Percentiles rank a stretch among this genome's conserved stretches.
phyloP scores from a whole-genome alignment of 2,329 filamentous ascomycete species.

The Blastomyces emzantsi region DNA sequence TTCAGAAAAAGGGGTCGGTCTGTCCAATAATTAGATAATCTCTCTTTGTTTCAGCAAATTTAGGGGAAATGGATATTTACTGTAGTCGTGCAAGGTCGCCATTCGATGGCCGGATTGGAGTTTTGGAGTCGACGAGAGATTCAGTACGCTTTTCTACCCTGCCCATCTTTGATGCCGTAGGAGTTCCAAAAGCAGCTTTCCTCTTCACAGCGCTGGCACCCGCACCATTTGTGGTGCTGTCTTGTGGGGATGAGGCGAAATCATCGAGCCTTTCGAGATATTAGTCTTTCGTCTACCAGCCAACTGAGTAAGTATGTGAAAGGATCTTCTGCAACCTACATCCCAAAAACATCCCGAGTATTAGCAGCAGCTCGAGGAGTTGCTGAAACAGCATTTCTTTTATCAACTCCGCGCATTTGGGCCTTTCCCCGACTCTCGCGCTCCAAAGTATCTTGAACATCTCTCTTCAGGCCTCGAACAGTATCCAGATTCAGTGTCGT shows the following conservation, averaged over 20 bases:
- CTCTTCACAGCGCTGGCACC: conserved; percentile 45
- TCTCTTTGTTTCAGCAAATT: conserved; percentile 14
- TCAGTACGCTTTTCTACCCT: conserved; percentile 41
- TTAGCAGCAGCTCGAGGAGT: conserved; percentile 53
- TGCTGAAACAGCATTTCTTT: conserved; percentile 46
- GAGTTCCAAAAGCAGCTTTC: conserved; percentile 43
- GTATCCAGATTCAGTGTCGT: conserved; percentile 61
- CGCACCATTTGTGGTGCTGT: conserved; percentile 23
- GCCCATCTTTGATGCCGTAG: conserved; percentile 34
- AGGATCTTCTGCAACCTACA: conserved; percentile 42
- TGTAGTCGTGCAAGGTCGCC: conserved; percentile 8
- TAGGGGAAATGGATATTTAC: background rate
- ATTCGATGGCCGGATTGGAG: conserved; percentile 30
- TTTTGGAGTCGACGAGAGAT: conserved; percentile 42
- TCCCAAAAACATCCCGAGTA: conserved; percentile 65
- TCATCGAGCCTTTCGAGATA: conserved; percentile 49
- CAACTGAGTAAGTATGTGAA: background rate
- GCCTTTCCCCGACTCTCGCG: conserved; percentile 59
- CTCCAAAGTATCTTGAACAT: conserved; percentile 75
- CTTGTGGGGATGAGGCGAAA: conserved; percentile 51
- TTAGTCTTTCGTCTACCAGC: conserved; percentile 11
- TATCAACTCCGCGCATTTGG: conserved; percentile 57
- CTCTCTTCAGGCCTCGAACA: conserved; percentile 71
- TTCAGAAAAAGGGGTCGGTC: conserved; percentile 59
- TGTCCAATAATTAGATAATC: conserved; percentile 18